Evolutionary conservation across 148 eudicot species (phyloP), one percentile per base, ranked within the genome.

Genomic region (Pouteria glomerata): DNA sequence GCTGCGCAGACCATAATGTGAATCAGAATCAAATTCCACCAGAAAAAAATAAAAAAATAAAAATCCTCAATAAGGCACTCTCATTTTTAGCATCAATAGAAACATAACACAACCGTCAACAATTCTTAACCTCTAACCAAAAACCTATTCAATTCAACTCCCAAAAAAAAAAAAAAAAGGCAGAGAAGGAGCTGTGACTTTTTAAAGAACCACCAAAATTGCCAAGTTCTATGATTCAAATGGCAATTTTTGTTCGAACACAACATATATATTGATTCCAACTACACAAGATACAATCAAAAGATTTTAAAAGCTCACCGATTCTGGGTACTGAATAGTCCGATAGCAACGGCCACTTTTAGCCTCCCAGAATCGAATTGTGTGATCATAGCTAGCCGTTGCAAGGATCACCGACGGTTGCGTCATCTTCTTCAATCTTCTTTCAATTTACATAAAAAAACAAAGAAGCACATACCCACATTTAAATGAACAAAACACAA

Each of bases 341-440:
- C 97, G 87, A 75, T 89, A 89, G 78, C 98, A 91, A 27, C 83
- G 85, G 34, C 97, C 98, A 55, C 90, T 87, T 74, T 94, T 85
- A 6, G 97, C 91, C 77, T 95, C 97, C 97, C 97, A 95, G 75
- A 95, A 95, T 63, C 92, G 81, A 84, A 91, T 91, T 10, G 93
- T 91, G 74, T 90, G 97, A 77, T 95, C 98, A 78, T 91, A 95
- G 78, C 98, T 95, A 66, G 97, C 93, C 10, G 97, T 95, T 12
- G 96, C 89, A 23, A 76, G 71, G 41, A 76, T 71, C 71, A 76
- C 79, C 52, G 79, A 71, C 1, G 79, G 74, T 31, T 76, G 73
- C 59, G 75, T 55, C 79, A 76, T 76, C 66, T 63, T 63, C 68
- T n/a, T n/a, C n/a, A n/a, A n/a, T n/a, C n/a, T n/a, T n/a, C n/a